Base-by-base conservation (phyloP, 257 asterid genomes). In the Eucommia ulmoides region DNA sequence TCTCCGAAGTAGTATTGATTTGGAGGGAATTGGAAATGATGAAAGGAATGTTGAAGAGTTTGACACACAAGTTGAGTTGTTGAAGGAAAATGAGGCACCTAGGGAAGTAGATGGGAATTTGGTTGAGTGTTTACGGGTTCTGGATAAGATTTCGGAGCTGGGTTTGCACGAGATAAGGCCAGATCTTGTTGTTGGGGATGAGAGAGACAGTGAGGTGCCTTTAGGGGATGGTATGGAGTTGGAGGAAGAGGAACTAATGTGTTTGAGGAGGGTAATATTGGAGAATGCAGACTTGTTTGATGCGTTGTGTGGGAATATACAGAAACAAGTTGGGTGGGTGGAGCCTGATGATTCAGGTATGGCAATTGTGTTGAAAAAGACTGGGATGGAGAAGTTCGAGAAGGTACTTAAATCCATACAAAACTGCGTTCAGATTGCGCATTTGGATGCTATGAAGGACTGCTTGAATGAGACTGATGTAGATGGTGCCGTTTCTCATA, bases 141-240 rank as follows among this genome's bases (percentile, higher is more conserved):
- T 84, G 62, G 81, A 67, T 20, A 71, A 64, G 56, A 59, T 88
- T 52, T 55, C 66, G 33, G 80, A 64, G 24, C 63, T 74, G 51
- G 94, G 93, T 20, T 60, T 74, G 70, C 60, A 68, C 60, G 84
- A 96, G 14, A 69, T 89, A 76, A 80, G 62, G 73, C 78, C 85
- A 57, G 76, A 78, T 82, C 72, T 80, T 58, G 51, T 62, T 52
- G 79, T 54, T 42, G 45, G 45, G 46, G 86, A 59, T 18, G 72
- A 7, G 22, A 68, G 41, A 54, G 65, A 61, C 22, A 22, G 14
- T 7, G 76, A 55, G 23, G 57, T 21, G 55, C 59, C 20, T 48
- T 59, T 7, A 8, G 50, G 51, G 41, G 73, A 50, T 29, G 57
- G 35, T 33, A 61, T 14, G 46, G 60, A 41, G 51, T 26, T 84